Conservation (phyloP, 495 filamentous ascomycete genomes). For the Penicillium alfredii region DNA sequence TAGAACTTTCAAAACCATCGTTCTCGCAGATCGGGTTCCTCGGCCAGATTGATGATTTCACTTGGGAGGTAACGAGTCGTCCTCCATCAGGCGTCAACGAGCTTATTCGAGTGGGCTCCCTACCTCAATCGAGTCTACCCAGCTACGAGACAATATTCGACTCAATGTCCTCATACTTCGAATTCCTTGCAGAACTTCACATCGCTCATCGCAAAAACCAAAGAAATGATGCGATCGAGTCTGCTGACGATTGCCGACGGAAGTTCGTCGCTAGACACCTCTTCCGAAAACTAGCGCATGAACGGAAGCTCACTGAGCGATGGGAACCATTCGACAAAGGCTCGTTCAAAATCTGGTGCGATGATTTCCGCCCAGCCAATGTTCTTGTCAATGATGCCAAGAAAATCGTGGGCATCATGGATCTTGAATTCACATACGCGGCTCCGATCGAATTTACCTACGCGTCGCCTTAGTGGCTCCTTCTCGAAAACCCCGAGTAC, state of each 20-base stretch:
- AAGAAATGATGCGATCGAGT: conserved; percentile 33
- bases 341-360: conserved; percentile 22
- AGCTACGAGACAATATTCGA: conserved; percentile 32
- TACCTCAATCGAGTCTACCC: conserved; percentile 27
- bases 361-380: conserved; percentile 23
- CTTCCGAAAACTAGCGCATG: conserved; percentile 26
- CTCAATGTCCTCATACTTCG: conserved; percentile 31
- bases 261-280: conserved; percentile 39
- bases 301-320: conserved; percentile 12
- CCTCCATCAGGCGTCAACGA: conserved; percentile 30
- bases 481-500: conserved; percentile 28
- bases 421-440: conserved; percentile 39
- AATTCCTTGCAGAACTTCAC: conserved; percentile 36
- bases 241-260: conserved; percentile 35
- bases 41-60: conserved; percentile 17
- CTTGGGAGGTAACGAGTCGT: conserved; percentile 17
- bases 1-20: conserved; percentile 27
- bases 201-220: conserved; percentile 32
- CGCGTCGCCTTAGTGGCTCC: conserved; percentile 39
- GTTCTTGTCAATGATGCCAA: conserved; percentile 13
- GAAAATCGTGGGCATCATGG: conserved; percentile 18
- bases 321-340: conserved; percentile 8
- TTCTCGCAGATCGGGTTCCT: conserved; percentile 35
- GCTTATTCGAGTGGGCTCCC: conserved; percentile 22
- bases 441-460: conserved; percentile 31